phyloP scores from a whole-genome alignment of 2,329 filamentous ascomycete genomes.

The Arthrobotrys pseudoclavata region DNA sequence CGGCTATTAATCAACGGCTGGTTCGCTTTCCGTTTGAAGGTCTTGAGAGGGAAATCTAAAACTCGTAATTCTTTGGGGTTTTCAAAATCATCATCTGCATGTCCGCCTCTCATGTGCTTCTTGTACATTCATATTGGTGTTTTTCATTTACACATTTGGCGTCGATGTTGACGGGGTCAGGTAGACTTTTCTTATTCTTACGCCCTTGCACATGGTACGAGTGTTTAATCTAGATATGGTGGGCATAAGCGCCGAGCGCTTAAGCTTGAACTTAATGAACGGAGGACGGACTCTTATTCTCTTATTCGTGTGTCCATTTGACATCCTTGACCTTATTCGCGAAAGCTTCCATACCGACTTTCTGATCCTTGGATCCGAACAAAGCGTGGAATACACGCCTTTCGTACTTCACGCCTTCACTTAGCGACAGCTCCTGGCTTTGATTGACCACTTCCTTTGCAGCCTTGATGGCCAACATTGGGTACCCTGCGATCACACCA shows the following conservation, averaged over 20 bases:
- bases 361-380: conserved; percentile 96
- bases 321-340: conserved; percentile 54
- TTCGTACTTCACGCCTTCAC: conserved; percentile 96
- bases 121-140: conserved; percentile 40
- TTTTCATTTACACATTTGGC: conserved; percentile 14
- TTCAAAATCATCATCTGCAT: conserved; percentile 17
- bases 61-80: conserved; percentile 20
- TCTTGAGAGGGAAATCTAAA: conserved; percentile 27
- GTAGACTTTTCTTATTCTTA: conserved; percentile 17
- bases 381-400: conserved; percentile 90
- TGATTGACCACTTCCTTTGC: conserved; percentile 99
- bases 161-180: not conserved
- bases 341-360: conserved; percentile 75
- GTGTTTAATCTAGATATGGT: conserved; percentile 10
- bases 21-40: not conserved
- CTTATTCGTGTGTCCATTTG: conserved; percentile 50
- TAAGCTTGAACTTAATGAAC: not conserved
- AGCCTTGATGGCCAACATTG: conserved; percentile 86
- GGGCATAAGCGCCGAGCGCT: not conserved
- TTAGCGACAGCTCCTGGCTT: conserved; percentile 88
- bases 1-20: too few relatives aligned
- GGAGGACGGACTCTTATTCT: not conserved
- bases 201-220: conserved; percentile 4
- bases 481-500: conserved; percentile 88
- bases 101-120: conserved; percentile 9